Base-by-base conservation (phyloP, 345 rosid genomes). In the Corymbia maculata region DNA sequence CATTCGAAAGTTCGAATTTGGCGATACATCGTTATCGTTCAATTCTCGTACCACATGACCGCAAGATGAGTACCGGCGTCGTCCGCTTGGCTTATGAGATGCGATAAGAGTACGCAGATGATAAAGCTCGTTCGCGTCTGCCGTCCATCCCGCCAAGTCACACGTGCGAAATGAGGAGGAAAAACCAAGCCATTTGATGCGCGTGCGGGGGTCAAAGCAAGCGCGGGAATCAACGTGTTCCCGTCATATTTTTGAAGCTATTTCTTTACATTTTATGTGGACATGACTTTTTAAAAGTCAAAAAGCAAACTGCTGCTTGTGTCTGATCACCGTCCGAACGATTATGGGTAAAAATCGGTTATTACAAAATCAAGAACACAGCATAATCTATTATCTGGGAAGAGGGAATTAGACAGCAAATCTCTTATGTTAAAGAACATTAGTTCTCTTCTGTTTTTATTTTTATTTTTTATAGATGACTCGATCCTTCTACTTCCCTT, bases 161-260 rank as follows among this genome's bases (percentile, higher is more conserved):
- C 80, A 16, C 42, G 42, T 8, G 80, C 80, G 4, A 32, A 36
- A 70, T 4, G 8, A 36, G 47, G 17, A 36, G 80, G 16, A 13
- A 3, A 64, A 7, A 7, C 7, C 5, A 55, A 55, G 28, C 21
- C 61, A 22, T 55, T 55, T 22, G 61, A 55, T 55, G 21, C 12
- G 42, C 2, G 2, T 22, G 61, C 3, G 61, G 42, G 42, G 42
- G 42, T 36, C 42, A 36, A 36, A 36, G 42, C 42, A 36, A 36
- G 42, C 42, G 32, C 32, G 26, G 14, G 30, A 6, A 64, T 6
- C 75, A n/a, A 64, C 7, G 19, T n/a, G 75, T n/a, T 2, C 0
- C 0, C 0, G 0, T 0, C 7, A 7, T 14, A n/a, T 64, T 14
- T 64, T 30, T 0, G 10, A 64, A 64, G 5, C 4, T 64, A 7